Percentiles rank a stretch among this genome's conserved stretches.
Conservation (phyloP, 306 rosid genomes). For the Ochetophila trinervis region DNA sequence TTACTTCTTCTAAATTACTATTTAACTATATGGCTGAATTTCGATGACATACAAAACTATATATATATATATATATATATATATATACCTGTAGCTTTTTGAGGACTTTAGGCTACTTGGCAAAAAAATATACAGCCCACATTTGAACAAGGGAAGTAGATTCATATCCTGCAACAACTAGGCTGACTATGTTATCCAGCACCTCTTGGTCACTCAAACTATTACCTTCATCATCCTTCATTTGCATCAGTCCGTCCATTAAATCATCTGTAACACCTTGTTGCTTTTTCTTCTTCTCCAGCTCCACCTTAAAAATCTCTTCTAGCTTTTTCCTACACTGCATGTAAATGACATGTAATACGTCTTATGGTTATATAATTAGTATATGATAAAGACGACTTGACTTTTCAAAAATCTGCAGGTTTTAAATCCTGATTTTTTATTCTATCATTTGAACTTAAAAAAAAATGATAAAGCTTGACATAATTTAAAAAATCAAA, state of each 20-base stretch:
- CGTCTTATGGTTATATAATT: neutral
- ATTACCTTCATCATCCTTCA: slow-evolving; percentile 37
- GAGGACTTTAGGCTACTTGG: slow-evolving; percentile 38
- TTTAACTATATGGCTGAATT: no score
- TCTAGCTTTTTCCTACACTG: slow-evolving; percentile 39
- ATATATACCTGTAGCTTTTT: slow-evolving; percentile 29
- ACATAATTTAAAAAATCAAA: no score
- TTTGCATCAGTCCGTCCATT: slow-evolving; percentile 49
- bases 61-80: neutral
- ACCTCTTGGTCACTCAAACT: slow-evolving; percentile 40
- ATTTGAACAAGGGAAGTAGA: slow-evolving; percentile 28
- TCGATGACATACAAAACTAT: no score
- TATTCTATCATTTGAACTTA: no score
- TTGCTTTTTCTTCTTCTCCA: slow-evolving; percentile 33
- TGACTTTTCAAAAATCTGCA: no score
- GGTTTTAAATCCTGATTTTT: no score
- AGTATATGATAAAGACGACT: no score
- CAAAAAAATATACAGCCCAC: slow-evolving; percentile 44
- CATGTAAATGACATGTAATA: neutral
- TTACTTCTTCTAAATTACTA: no score
- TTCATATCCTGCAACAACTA: slow-evolving; percentile 34
- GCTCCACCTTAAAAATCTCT: slow-evolving; percentile 31
- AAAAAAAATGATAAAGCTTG: no score
- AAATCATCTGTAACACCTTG: slow-evolving; percentile 21
- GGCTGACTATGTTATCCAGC: slow-evolving; percentile 37